phyloP scores from a whole-genome alignment of 345 rosid genomes.

The Barbarea vulgaris region DNA sequence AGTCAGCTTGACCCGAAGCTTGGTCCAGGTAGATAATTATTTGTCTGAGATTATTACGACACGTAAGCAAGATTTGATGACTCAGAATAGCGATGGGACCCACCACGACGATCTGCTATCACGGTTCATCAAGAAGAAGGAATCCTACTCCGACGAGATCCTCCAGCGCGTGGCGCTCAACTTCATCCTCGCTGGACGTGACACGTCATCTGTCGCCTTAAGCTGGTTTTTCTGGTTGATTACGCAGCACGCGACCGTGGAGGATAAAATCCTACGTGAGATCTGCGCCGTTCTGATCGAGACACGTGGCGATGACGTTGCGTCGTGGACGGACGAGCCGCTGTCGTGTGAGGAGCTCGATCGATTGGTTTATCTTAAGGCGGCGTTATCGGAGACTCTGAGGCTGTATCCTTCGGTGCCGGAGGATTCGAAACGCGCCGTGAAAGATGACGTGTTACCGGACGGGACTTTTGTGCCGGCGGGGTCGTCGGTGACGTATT shows the following conservation, averaged over 20 bases:
- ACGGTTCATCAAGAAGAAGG: constrained; percentile 88
- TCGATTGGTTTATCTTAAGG: constrained; percentile 73
- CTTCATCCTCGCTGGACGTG: constrained; percentile 96
- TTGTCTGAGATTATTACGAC: constrained; percentile 65
- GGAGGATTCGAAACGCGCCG: constrained; percentile 81
- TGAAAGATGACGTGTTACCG: constrained; percentile 75
- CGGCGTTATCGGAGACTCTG: constrained; percentile 84
- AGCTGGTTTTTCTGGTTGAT: constrained; percentile 94
- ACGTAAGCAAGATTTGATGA: constrained; percentile 71
- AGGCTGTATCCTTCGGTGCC: constrained; percentile 95
- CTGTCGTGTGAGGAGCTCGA: constrained; percentile 75
- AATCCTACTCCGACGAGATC: constrained; percentile 69
- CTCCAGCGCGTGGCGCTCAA: constrained; percentile 92
- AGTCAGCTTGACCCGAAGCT: constrained; percentile 76
- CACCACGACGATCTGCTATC: constrained; percentile 92
- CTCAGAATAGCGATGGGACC: constrained; percentile 51
- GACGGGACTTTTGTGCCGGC: constrained; percentile 93
- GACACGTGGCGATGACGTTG: constrained; percentile 70
- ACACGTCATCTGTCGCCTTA: constrained; percentile 91
- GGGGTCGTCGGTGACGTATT: constrained; percentile 86
- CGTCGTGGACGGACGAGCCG: constrained; percentile 69
- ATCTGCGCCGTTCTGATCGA: constrained; percentile 58
- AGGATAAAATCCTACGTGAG: constrained; percentile 72
- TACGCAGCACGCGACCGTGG: constrained; percentile 60
- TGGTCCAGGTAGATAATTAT: constrained; percentile 64